A percentile compares a stretch with the other conserved stretches of the same genome.
phyloP scores from a whole-genome alignment of 805 yeast genomes.

The Candida methanosorbosa region DNA sequence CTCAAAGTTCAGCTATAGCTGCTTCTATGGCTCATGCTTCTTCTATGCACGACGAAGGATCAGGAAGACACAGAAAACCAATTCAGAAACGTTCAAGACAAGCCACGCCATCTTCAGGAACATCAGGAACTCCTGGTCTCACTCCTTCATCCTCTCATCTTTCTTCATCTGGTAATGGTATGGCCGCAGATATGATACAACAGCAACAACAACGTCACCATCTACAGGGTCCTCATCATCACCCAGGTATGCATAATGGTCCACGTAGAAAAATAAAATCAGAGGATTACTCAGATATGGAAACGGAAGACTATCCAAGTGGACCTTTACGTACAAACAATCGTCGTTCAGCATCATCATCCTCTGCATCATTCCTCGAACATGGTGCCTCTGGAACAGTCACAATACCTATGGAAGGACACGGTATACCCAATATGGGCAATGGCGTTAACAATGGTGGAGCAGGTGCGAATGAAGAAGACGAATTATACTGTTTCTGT shows the following conservation, averaged over 20 bases:
- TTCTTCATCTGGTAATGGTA: neutral
- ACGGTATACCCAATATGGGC: too few species aligned
- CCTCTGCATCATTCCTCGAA: constrained; percentile 8
- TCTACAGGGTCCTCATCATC: neutral
- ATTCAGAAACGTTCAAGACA: constrained; percentile 11
- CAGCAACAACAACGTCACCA: too few species aligned
- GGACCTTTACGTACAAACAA: neutral
- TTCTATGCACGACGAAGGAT: too few species aligned
- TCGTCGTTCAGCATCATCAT: neutral
- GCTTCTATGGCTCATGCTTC: constrained; percentile 7
- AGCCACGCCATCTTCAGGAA: constrained; percentile 7
- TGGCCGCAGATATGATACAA: neutral
- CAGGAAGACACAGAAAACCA: constrained; percentile 7
- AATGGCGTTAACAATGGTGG: constrained; percentile 3
- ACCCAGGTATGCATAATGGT: too few species aligned
- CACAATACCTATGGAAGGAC: constrained; percentile 10
- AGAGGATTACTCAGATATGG: constrained; percentile 13
- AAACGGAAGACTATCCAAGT: constrained; percentile 8
- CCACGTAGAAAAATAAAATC: constrained; percentile 8
- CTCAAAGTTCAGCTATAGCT: constrained; percentile 7
- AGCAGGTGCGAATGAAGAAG: constrained; percentile 42
- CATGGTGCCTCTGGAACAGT: constrained; percentile 21
- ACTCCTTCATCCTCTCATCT: constrained; percentile 5
- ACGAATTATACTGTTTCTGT: constrained; percentile 78
- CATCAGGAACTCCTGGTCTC: neutral